phyloP scores from a whole-genome alignment of 2,329 filamentous ascomycete species.

The Camillea tinctor region DNA sequence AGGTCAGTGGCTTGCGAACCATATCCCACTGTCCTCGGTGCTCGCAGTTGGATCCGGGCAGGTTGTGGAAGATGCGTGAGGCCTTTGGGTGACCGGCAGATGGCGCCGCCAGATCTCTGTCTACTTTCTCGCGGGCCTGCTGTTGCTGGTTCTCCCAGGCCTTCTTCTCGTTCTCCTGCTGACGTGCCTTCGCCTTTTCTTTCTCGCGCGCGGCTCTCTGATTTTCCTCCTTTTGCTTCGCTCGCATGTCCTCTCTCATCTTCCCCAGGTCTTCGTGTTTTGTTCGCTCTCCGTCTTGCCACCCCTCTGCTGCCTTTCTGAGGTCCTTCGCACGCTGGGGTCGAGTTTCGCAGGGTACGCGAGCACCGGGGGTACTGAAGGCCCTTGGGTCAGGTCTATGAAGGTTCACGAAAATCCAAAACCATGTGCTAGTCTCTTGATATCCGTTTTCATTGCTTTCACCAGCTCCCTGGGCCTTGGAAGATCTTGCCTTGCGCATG shows the following conservation, averaged over 20 bases:
- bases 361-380: background rate
- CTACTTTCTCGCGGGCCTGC: background rate
- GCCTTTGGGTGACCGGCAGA: background rate
- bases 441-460: background rate
- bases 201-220: background rate
- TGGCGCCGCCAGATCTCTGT: background rate
- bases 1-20: background rate
- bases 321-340: background rate
- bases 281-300: background rate
- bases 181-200: background rate
- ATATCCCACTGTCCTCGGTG: background rate
- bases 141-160: constrained; percentile 1
- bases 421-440: background rate
- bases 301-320: background rate
- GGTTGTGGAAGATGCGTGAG: background rate
- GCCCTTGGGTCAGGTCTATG: background rate
- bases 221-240: background rate
- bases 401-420: background rate
- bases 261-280: background rate
- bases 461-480: background rate
- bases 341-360: background rate
- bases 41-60: background rate
- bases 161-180: background rate
- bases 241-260: background rate
- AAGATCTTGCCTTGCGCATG: background rate